These are phyloP conservation scores for Fusarium temperatum DNA, from an alignment of 2,329 filamentous ascomycete species.

Conservation along the genomic window DNA sequence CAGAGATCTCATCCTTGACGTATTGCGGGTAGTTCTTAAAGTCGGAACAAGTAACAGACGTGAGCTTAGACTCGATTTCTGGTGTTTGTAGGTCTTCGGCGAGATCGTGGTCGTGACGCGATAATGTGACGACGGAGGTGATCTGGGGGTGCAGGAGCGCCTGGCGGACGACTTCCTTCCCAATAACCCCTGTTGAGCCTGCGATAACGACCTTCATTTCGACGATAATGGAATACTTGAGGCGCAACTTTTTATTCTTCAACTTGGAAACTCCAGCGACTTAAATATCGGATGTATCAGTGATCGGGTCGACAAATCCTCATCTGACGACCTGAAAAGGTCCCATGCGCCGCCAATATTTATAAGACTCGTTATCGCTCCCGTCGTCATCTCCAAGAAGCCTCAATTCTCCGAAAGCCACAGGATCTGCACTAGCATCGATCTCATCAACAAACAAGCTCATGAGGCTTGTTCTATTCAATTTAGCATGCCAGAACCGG, in stretches of 20 bases:
- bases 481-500: conserved; percentile 1
- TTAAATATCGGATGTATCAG: background rate
- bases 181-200: conserved; percentile 55
- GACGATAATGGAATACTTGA: background rate
- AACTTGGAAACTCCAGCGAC: background rate
- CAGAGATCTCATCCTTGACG: conserved; percentile 51
- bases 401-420: background rate
- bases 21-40: conserved; percentile 53
- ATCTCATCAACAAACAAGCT: background rate
- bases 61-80: conserved; percentile 49
- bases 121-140: conserved; percentile 53
- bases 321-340: background rate
- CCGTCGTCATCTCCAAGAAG: background rate
- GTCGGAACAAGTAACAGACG: conserved; percentile 50
- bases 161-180: conserved; percentile 55
- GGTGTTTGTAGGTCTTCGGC: conserved; percentile 35
- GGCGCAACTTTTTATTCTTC: background rate
- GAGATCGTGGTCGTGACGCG: conserved; percentile 47
- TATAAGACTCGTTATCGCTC: background rate
- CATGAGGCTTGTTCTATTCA: background rate
- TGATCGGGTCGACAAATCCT: background rate
- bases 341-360: background rate
- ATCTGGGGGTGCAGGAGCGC: conserved; percentile 49
- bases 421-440: background rate
- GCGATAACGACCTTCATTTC: conserved; percentile 56